Evolutionary conservation across 2,329 filamentous ascomycete genomes (phyloP).

Genomic region (Fusarium nanum): DNA sequence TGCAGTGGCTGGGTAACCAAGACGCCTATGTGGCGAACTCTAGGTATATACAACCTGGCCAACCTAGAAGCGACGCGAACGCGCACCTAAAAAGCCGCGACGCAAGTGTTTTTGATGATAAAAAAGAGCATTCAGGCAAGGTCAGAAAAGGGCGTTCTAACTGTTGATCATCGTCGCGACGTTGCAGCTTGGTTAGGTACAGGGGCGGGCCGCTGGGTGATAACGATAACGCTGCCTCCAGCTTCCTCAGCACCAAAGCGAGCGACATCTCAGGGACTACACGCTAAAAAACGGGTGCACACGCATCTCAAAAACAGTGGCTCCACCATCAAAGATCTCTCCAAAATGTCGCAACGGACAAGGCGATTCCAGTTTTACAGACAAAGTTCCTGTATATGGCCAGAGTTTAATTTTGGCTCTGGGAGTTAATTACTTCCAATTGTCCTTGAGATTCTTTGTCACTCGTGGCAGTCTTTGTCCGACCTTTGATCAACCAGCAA

Average conservation of each 20-base stretch:
- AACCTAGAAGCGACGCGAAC: constrained; percentile 41
- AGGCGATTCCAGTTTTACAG: constrained; percentile 34
- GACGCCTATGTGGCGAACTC: constrained; percentile 38
- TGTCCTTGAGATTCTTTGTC: constrained; percentile 34
- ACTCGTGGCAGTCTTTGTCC: constrained; percentile 40
- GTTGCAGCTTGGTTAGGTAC: constrained; percentile 36
- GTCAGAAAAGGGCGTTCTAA: constrained; percentile 31
- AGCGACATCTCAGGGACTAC: constrained; percentile 42
- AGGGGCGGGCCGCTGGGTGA: constrained; percentile 41
- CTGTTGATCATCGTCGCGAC: constrained; percentile 39
- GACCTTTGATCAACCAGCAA: constrained; percentile 31
- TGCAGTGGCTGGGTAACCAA: constrained; percentile 37
- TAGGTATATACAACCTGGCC: constrained; percentile 41
- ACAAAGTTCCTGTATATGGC: constrained; percentile 23
- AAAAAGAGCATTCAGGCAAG: constrained; percentile 40
- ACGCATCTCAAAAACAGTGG: constrained; percentile 40
- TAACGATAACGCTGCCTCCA: constrained; percentile 32
- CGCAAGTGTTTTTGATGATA: constrained; percentile 38
- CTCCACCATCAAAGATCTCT: constrained; percentile 39
- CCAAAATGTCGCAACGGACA: constrained; percentile 35
- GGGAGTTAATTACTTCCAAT: constrained; percentile 16
- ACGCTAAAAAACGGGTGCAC: constrained; percentile 39
- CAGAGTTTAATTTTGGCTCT: constrained; percentile 35
- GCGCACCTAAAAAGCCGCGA: constrained; percentile 5
- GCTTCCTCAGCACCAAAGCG: constrained; percentile 29